These are phyloP conservation scores for Fusarium sp. DNA, from an alignment of 2,329 filamentous ascomycete genomes.

Conservation along the genomic window DNA sequence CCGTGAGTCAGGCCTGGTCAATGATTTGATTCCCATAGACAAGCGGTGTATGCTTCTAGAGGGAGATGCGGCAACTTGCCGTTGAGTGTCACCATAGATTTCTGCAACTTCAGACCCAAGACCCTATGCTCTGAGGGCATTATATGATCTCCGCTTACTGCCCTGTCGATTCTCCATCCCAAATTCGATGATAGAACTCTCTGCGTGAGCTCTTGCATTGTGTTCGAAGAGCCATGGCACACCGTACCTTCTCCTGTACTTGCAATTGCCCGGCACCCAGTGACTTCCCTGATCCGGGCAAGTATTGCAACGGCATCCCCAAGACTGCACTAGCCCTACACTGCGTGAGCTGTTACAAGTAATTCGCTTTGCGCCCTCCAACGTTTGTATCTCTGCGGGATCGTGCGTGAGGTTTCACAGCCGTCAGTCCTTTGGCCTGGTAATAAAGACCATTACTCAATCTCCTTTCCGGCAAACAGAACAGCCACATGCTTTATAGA, in stretches of 20 bases:
- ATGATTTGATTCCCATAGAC: not conserved
- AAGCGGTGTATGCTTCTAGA: not conserved
- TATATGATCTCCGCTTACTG: rapidly evolving
- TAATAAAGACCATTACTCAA: constrained; percentile 69
- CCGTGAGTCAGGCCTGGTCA: not conserved
- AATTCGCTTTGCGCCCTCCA: constrained; percentile 51
- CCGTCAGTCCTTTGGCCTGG: constrained; percentile 64
- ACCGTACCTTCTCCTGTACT: constrained; percentile 73
- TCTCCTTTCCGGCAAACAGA: constrained; percentile 63
- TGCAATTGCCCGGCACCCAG: constrained; percentile 70
- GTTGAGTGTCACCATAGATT: not conserved
- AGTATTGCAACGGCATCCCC: constrained; percentile 33
- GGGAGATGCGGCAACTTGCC: not conserved
- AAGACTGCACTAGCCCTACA: constrained; percentile 65
- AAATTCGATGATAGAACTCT: not conserved
- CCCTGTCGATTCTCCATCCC: not conserved
- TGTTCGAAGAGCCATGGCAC: constrained; percentile 72
- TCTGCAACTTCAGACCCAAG: not conserved
- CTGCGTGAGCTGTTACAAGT: constrained; percentile 59
- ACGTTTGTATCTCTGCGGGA: constrained; percentile 62
- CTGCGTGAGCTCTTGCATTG: constrained; percentile 17
- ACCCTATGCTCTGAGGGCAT: not conserved
- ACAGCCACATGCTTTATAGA: constrained; percentile 66
- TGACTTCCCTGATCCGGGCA: constrained; percentile 64
- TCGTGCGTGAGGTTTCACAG: constrained; percentile 64